Conservation (phyloP, 441 rosid species). For the Adansonia gregorii region DNA sequence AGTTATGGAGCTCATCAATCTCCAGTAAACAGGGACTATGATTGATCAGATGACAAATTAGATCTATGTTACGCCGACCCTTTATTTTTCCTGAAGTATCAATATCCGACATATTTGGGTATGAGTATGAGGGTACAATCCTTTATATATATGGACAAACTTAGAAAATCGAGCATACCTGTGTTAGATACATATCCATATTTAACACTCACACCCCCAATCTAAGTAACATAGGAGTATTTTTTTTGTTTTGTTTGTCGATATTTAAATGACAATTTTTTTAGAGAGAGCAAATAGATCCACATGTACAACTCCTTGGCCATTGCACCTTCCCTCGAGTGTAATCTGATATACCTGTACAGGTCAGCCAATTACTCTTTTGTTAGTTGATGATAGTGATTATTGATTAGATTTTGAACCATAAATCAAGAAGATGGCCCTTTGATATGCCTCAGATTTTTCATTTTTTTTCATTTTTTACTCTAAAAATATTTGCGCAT, state of each 20-base stretch:
- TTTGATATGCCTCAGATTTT: background rate
- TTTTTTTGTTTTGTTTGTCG: constrained; percentile 14
- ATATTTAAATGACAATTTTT: constrained; percentile 17
- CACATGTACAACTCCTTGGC: constrained; percentile 33
- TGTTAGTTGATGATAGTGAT: background rate
- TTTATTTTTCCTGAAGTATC: too few species aligned
- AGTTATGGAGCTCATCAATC: constrained; percentile 49
- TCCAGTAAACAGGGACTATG: constrained; percentile 69
- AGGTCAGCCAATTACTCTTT: constrained; percentile 34
- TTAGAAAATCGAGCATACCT: too few species aligned
- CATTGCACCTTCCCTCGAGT: constrained; percentile 33
- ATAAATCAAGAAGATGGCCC: constrained; percentile 19
- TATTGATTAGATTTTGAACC: constrained; percentile 28
- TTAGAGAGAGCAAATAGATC: constrained; percentile 16
- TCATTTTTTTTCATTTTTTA: too few species aligned
- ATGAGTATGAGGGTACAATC: too few species aligned
- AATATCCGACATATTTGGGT: too few species aligned
- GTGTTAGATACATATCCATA: too few species aligned
- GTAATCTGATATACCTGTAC: constrained; percentile 50
- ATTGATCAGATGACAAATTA: constrained; percentile 46
- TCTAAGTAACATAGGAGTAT: too few species aligned
- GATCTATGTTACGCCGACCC: background rate
- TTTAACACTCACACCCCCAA: too few species aligned
- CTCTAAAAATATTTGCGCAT: too few species aligned
- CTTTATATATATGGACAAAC: too few species aligned